Percentiles rank a stretch among this genome's conserved stretches.
These are phyloP conservation scores for Penicillium psychrofluorescens DNA, from an alignment of 495 filamentous ascomycete species.

Conservation along the genomic window DNA sequence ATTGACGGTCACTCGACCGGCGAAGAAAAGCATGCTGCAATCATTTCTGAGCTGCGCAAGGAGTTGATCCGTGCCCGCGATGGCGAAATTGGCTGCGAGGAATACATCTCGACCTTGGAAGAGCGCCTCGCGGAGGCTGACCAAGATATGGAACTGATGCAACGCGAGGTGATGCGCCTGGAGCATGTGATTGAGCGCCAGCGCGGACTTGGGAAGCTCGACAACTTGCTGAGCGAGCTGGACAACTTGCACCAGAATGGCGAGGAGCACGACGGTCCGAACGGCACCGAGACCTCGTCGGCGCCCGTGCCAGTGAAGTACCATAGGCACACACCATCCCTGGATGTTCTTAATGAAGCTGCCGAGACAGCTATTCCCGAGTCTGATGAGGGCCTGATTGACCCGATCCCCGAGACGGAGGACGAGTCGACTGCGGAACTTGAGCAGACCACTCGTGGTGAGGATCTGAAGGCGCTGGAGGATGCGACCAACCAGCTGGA, in stretches of 20 bases:
- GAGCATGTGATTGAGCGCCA: constrained; percentile 96
- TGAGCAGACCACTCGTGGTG: constrained; percentile 4
- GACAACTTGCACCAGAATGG: constrained; percentile 70
- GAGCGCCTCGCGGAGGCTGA: constrained; percentile 93
- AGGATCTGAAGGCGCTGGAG: constrained; percentile 29
- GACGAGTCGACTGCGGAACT: constrained; percentile 20
- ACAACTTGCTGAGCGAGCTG: constrained; percentile 83
- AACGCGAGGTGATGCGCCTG: constrained; percentile 86
- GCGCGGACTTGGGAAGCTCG: constrained; percentile 87
- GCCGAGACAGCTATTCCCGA: constrained; percentile 47
- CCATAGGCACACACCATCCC: constrained; percentile 30
- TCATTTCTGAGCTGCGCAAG: constrained; percentile 81
- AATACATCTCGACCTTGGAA: constrained; percentile 96
- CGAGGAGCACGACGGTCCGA: constrained; percentile 23
- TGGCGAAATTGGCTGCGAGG: constrained; percentile 80
- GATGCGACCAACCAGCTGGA: constrained; percentile 22
- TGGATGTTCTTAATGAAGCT: constrained; percentile 44
- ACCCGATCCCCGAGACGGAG: constrained; percentile 44
- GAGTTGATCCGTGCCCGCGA: constrained; percentile 86
- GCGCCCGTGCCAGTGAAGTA: constrained; percentile 9
- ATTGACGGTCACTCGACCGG: constrained; percentile 84
- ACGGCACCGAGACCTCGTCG: constrained; percentile 14
- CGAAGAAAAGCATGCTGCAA: constrained; percentile 82
- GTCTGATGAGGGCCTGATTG: constrained; percentile 43
- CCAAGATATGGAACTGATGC: constrained; percentile 93